Evolutionary conservation across 352 stramenopile genomes (phyloP).

Genomic region (Phytophthora pisi): DNA sequence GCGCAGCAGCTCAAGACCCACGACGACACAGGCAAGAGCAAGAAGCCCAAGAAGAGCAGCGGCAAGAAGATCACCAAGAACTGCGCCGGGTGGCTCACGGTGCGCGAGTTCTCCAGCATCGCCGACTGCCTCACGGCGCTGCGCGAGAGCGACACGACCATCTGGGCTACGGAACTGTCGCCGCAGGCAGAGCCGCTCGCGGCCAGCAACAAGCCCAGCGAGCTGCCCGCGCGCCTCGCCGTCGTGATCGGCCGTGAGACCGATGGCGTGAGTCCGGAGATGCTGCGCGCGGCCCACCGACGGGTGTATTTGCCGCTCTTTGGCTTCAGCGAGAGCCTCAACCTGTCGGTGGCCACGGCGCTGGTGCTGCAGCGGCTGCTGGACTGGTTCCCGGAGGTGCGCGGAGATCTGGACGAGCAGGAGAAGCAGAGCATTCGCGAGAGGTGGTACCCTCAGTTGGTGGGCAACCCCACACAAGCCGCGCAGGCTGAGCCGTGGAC

Average conservation of each 20-base stretch:
- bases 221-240: constrained; percentile 87
- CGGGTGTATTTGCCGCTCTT: constrained; percentile 94
- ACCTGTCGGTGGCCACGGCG: constrained; percentile 92
- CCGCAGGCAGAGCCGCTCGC: constrained; percentile 68
- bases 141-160: constrained; percentile 45
- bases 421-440: constrained; percentile 60
- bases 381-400: constrained; percentile 73
- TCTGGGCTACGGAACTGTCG: constrained; percentile 93
- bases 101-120: constrained; percentile 88
- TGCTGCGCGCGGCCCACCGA: constrained; percentile 86
- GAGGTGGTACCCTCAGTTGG: constrained; percentile 67
- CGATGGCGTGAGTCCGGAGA: constrained; percentile 89
- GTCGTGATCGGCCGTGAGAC: constrained; percentile 94
- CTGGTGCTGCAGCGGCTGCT: constrained; percentile 91
- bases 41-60: constrained; percentile 43
- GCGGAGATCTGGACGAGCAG: constrained; percentile 51
- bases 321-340: constrained; percentile 94
- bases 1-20: constrained; percentile 71
- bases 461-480: constrained; percentile 71
- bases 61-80: constrained; percentile 86
- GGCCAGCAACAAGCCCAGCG: constrained; percentile 42
- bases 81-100: constrained; percentile 81
- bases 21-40: constrained; percentile 23
- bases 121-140: constrained; percentile 79
- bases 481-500: constrained; percentile 61